phyloP scores from a whole-genome alignment of 1,284 basidiomycete genomes.

The Irpex sp. region DNA sequence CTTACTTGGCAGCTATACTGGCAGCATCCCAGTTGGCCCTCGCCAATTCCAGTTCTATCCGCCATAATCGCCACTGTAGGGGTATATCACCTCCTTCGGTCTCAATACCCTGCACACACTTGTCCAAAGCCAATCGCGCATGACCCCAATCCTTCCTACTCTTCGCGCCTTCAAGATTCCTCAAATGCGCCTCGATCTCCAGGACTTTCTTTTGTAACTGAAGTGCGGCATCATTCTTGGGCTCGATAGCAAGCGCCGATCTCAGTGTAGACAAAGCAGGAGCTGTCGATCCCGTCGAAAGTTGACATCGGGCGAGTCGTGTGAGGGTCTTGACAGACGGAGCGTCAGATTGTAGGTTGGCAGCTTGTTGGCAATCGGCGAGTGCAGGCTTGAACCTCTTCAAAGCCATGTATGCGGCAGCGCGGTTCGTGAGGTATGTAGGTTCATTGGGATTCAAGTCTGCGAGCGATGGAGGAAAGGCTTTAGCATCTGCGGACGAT shows the following conservation, averaged over 20 bases:
- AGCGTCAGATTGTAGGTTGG: constrained; percentile 51
- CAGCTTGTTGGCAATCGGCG: constrained; percentile 74
- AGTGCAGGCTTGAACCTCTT: constrained; percentile 73
- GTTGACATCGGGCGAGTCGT: constrained; percentile 75
- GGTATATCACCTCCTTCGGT: constrained; percentile 70
- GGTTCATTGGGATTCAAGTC: constrained; percentile 66
- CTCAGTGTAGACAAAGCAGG: constrained; percentile 61
- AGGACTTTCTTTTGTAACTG: constrained; percentile 56
- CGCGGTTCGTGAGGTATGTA: constrained; percentile 79
- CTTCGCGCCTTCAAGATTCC: constrained; percentile 55
- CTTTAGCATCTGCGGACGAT: background rate
- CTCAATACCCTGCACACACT: constrained; percentile 65
- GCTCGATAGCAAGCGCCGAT: constrained; percentile 49
- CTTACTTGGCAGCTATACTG: constrained; percentile 62
- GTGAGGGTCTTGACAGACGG: constrained; percentile 63
- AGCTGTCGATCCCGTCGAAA: constrained; percentile 64
- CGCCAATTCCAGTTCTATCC: constrained; percentile 69
- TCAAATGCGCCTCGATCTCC: constrained; percentile 57
- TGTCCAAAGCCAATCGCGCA: constrained; percentile 66
- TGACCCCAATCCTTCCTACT: constrained; percentile 63
- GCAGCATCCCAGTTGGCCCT: constrained; percentile 68
- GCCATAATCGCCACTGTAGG: constrained; percentile 73
- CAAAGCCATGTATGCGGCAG: constrained; percentile 79
- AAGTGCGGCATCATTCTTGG: constrained; percentile 47
- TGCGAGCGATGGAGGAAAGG: constrained; percentile 18